Base-by-base conservation (phyloP, 768 basidiomycete genomes). In the Mycena capillaripes region DNA sequence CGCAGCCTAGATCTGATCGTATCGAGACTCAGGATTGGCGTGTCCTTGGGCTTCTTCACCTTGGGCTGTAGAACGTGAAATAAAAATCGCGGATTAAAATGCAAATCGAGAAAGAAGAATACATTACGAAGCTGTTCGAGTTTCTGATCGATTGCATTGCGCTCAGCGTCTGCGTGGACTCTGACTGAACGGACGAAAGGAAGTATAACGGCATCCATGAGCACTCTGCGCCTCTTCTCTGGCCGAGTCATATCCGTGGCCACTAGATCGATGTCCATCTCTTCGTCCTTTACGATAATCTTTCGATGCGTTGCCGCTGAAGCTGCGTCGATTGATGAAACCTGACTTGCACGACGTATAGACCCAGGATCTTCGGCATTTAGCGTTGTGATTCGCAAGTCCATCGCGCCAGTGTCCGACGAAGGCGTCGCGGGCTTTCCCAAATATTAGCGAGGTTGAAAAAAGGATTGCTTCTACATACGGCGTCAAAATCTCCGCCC, bases 21-120 rank as follows among this genome's bases (percentile, higher is more conserved):
- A 21, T 70, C 61, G 25, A 63, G 61, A 25, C 44, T 48, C 19
- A 64, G 42, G 9, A 30, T 36, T 14, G 56, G 34, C 16, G 36
- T 48, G 46, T 76, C 36, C 38, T 75, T 76, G 16, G 65, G 34
- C 40, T 78, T 78, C 44, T 77, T 78, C 10, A 77, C 76, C 17
- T 56, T 69, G 4, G 76, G 75, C 77, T 79, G 44, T 3, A 10
- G 25, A 23, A 62, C 8, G 21, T 9, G 34, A 10, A 27, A 19
- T 58, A 23, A 71, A 30, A 21, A 17, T 19, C 36, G 17, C 21
- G 57, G 34, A 25, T 12, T 11, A 0, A 2, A 6, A 21, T 27
- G 17, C 3, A 29, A 6, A 40, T 8, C 5, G 17, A 2, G n/a
- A 34, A 16, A 11, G n/a, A 8, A 12, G 29, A 53, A 25, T 66